Conservation (phyloP, 495 filamentous ascomycete genomes). For the Lasiosphaeria hispida region DNA sequence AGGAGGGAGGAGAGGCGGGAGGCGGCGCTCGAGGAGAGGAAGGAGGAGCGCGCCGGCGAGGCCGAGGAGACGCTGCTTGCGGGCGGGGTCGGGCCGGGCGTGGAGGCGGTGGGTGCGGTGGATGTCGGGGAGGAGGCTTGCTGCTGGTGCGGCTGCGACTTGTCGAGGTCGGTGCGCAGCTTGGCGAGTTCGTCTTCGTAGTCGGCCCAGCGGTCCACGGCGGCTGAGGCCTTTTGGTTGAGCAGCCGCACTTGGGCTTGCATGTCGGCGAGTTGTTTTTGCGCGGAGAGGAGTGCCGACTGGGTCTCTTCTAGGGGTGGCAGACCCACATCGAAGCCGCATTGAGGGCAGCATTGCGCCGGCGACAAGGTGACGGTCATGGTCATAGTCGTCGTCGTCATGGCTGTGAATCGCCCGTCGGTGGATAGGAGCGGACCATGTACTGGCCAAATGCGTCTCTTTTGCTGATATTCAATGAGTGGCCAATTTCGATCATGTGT, state of each 20-base stretch:
- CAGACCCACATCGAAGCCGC: constrained; percentile 36
- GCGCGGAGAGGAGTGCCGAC: constrained; percentile 55
- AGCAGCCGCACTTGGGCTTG: constrained; percentile 73
- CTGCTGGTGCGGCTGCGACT: not conserved
- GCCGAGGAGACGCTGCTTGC: constrained; percentile 18
- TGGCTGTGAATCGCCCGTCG: not conserved
- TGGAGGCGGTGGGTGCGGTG: constrained; percentile 11
- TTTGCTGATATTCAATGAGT: not conserved
- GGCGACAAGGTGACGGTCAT: constrained; percentile 3
- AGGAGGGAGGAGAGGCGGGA: constrained; percentile 65
- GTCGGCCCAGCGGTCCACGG: constrained; percentile 81
- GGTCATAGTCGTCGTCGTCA: constrained; percentile 2
- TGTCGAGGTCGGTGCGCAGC: constrained; percentile 50
- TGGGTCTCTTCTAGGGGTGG: constrained; percentile 43
- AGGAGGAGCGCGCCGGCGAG: constrained; percentile 37
- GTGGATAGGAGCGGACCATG: not conserved
- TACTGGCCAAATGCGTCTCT: not conserved
- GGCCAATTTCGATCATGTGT: not conserved
- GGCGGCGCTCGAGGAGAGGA: constrained; percentile 42
- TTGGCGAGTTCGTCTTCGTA: constrained; percentile 87
- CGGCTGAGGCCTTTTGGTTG: constrained; percentile 72
- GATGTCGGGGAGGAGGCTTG: constrained; percentile 12
- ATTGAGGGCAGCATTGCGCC: constrained; percentile 36
- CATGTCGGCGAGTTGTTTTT: constrained; percentile 73
- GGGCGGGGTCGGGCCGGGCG: constrained; percentile 13